Evolutionary conservation across 441 rosid genomes (phyloP).

Genomic region (Dalechampia spathulata): DNA sequence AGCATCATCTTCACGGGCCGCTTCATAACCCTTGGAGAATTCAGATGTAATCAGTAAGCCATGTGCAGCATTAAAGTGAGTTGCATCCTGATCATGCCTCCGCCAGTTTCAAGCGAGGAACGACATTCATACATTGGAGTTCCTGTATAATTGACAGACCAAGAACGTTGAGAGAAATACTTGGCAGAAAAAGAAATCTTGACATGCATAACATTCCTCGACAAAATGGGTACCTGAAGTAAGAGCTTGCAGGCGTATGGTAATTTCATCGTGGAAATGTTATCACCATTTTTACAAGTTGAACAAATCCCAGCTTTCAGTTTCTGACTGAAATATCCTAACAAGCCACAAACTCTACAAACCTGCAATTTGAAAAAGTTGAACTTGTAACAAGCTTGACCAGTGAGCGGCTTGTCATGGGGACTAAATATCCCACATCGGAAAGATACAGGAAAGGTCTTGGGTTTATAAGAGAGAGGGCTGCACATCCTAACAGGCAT

Average conservation of each 20-base stretch:
- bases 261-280: conserved; percentile 73
- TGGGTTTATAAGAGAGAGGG: too few relatives aligned
- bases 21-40: too few relatives aligned
- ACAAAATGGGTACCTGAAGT: conserved; percentile 46
- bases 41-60: too few relatives aligned
- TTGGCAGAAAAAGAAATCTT: neutral
- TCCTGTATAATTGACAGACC: conserved; percentile 35
- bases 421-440: too few relatives aligned
- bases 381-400: too few relatives aligned
- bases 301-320: conserved; percentile 73
- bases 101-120: conserved; percentile 55
- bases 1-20: too few relatives aligned
- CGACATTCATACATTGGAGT: conserved; percentile 79
- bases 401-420: too few relatives aligned
- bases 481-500: too few relatives aligned
- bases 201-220: neutral
- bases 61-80: too few relatives aligned
- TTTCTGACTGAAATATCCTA: conserved; percentile 83
- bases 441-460: too few relatives aligned
- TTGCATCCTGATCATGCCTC: conserved; percentile 40
- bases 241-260: conserved; percentile 98
- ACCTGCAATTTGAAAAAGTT: too few relatives aligned
- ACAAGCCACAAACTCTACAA: conserved; percentile 76
- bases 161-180: neutral
- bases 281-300: conserved; percentile 74